A percentile compares a stretch with the other conserved stretches of the same genome.
phyloP scores from a whole-genome alignment of 306 rosid genomes.

The Cucurbita maxima region DNA sequence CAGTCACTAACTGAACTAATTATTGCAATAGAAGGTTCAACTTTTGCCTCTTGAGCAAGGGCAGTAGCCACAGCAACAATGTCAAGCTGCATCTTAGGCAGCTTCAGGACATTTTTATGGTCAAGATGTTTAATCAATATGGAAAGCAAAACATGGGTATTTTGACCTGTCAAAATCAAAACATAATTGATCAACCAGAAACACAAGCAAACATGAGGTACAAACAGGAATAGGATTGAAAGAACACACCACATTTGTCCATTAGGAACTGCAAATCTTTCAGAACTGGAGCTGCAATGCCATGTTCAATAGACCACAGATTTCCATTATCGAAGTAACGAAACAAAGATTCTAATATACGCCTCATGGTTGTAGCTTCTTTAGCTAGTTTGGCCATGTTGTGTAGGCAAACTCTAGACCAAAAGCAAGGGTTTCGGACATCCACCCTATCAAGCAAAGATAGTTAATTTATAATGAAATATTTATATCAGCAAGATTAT shows the following conservation, averaged over 20 bases:
- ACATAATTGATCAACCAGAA: background rate
- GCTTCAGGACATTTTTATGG: slow-evolving; percentile 67
- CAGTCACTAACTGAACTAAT: slow-evolving; percentile 63
- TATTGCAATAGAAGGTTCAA: slow-evolving; percentile 61
- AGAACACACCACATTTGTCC: slow-evolving; percentile 55
- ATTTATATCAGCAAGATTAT: slow-evolving; percentile 6
- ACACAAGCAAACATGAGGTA: background rate
- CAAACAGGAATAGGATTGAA: background rate
- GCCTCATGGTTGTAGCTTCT: slow-evolving; percentile 83
- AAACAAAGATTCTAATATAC: slow-evolving; percentile 78
- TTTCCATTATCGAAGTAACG: slow-evolving; percentile 62
- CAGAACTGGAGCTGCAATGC: slow-evolving; percentile 62
- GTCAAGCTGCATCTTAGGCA: slow-evolving; percentile 67
- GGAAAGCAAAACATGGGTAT: slow-evolving; percentile 66
- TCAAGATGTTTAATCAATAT: slow-evolving; percentile 82
- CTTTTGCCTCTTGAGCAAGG: slow-evolving; percentile 56
- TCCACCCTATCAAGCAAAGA: slow-evolving; percentile 53
- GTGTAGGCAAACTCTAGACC: slow-evolving; percentile 87
- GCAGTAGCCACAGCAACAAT: slow-evolving; percentile 63
- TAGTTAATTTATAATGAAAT: slow-evolving; percentile 9
- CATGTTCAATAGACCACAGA: slow-evolving; percentile 54
- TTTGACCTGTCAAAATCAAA: slow-evolving; percentile 42
- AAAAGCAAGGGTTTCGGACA: slow-evolving; percentile 57
- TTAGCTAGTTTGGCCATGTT: slow-evolving; percentile 86
- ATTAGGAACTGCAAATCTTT: slow-evolving; percentile 66